A percentile compares a stretch with the other conserved stretches of the same genome.
These are phyloP conservation scores for Rossbeevera mucosa DNA, from an alignment of 768 basidiomycete genomes.

Conservation along the genomic window DNA sequence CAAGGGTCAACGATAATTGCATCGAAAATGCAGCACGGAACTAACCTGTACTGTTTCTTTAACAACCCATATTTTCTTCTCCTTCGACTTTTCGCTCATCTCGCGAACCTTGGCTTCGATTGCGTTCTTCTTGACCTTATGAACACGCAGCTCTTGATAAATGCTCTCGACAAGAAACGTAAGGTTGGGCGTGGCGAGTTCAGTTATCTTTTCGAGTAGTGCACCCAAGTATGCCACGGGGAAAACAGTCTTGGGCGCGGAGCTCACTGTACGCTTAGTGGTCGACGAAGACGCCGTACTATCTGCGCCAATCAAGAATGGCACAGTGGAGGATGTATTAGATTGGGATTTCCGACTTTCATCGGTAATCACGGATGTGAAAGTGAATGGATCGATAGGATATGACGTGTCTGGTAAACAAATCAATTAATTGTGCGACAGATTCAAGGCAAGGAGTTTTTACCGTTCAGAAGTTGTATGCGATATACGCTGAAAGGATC, in stretches of 20 bases:
- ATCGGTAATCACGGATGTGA: conserved; percentile 48
- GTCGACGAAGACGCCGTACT: conserved; percentile 16
- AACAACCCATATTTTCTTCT: conserved; percentile 71
- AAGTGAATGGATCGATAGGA: conserved; percentile 76
- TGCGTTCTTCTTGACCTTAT: conserved; percentile 78
- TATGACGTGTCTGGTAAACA: conserved; percentile 56
- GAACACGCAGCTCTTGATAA: conserved; percentile 60
- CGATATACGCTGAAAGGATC: conserved; percentile 70
- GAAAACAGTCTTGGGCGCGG: conserved; percentile 54
- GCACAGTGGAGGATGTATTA: conserved; percentile 42
- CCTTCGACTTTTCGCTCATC: conserved; percentile 69
- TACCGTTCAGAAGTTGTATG: conserved; percentile 84
- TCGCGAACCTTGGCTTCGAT: conserved; percentile 79
- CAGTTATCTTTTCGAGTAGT: conserved; percentile 59
- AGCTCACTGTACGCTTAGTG: conserved; percentile 24
- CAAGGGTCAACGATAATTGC: not conserved
- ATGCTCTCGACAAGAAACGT: conserved; percentile 68
- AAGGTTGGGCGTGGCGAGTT: conserved; percentile 57
- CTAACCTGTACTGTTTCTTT: conserved; percentile 31
- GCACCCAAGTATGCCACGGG: conserved; percentile 60
- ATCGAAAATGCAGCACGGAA: not conserved
- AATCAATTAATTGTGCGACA: conserved; percentile 2
- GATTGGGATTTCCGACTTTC: conserved; percentile 22
- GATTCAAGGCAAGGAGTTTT: conserved; percentile 13
- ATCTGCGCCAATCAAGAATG: conserved; percentile 38